These are phyloP conservation scores for Candida dubliniensis DNA, from an alignment of 1,139 yeast species.

Conservation along the genomic window DNA sequence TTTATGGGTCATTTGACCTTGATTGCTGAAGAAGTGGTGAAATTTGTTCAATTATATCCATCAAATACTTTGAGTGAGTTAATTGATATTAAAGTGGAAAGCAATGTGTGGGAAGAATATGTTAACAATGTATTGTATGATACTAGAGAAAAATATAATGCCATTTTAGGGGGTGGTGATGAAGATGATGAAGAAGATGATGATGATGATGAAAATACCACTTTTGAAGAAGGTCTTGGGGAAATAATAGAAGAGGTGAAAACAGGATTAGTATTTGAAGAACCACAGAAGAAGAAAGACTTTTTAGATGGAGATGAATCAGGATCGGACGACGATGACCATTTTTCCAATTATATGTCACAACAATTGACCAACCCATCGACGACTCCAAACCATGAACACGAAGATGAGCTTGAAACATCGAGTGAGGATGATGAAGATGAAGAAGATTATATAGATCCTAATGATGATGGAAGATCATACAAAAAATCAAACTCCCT, in stretches of 20 bases:
- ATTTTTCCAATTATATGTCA: slow-evolving; percentile 78
- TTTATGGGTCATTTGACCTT: slow-evolving; percentile 97
- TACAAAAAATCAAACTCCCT: slow-evolving; percentile 66
- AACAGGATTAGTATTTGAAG: slow-evolving; percentile 31
- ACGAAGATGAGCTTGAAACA: slow-evolving; percentile 20
- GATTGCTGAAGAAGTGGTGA: slow-evolving; percentile 96
- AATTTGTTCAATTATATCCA: slow-evolving; percentile 78
- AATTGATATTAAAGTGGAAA: slow-evolving; percentile 58
- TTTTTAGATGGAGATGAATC: slow-evolving; percentile 26
- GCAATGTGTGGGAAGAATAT: slow-evolving; percentile 77
- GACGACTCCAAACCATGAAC: slow-evolving; percentile 36
- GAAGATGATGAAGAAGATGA: slow-evolving; percentile 40
- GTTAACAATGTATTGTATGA: slow-evolving; percentile 82
- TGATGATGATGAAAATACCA: slow-evolving; percentile 37
- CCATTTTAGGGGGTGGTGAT: slow-evolving; percentile 81
- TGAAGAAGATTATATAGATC: slow-evolving; percentile 71
- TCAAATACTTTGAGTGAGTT: slow-evolving; percentile 58
- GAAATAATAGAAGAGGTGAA: slow-evolving; percentile 45
- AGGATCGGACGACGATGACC: slow-evolving; percentile 34
- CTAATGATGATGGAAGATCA: slow-evolving; percentile 78
- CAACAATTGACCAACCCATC: slow-evolving; percentile 69
- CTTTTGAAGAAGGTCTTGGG: slow-evolving; percentile 50
- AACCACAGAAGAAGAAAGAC: slow-evolving; percentile 14
- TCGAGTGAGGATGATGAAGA: slow-evolving; percentile 28
- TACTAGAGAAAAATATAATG: slow-evolving; percentile 91